phyloP scores from a whole-genome alignment of 768 basidiomycete genomes.

The Boletus coccyginus region DNA sequence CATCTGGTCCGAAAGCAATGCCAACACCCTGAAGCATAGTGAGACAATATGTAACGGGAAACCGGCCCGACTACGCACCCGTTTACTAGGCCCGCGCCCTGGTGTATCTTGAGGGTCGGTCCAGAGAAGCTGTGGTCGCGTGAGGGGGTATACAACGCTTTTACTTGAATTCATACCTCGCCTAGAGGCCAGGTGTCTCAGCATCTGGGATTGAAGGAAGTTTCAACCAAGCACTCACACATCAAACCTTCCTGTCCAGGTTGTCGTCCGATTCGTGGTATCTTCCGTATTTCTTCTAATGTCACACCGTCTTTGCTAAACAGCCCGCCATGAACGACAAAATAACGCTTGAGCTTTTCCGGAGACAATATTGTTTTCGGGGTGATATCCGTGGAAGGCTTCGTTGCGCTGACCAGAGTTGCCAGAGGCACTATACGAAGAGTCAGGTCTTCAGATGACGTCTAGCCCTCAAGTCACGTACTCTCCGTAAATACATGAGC shows the following conservation, averaged over 20 bases:
- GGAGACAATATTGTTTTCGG: slow-evolving; percentile 71
- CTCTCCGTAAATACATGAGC: slow-evolving; percentile 90
- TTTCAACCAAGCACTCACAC: slow-evolving; percentile 53
- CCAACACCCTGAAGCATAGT: slow-evolving; percentile 74
- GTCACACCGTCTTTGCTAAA: slow-evolving; percentile 97
- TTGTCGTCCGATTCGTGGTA: slow-evolving; percentile 83
- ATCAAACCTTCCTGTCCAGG: slow-evolving; percentile 95
- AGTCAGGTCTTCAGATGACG: slow-evolving; percentile 4
- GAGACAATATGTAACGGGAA: slow-evolving; percentile 8
- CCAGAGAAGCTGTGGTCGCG: slow-evolving; percentile 71
- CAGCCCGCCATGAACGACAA: slow-evolving; percentile 94
- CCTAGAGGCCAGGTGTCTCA: slow-evolving; percentile 37
- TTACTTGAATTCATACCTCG: slow-evolving; percentile 46
- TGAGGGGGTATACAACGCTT: slow-evolving; percentile 3
- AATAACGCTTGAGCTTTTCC: slow-evolving; percentile 82
- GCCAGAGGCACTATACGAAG: slow-evolving; percentile 76
- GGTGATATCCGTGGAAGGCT: slow-evolving; percentile 41
- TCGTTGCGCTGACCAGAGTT: slow-evolving; percentile 77
- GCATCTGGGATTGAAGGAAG: slow-evolving; percentile 3
- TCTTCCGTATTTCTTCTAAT: slow-evolving; percentile 86
- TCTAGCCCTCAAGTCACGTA: slow-evolving; percentile 35
- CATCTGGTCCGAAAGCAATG: slow-evolving; percentile 92
- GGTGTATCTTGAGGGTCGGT: slow-evolving; percentile 89
- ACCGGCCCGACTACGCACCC: slow-evolving; percentile 49
- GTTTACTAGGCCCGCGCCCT: slow-evolving; percentile 95